Conservation (phyloP, 768 basidiomycete species). For the Rhodotorula babjevae region DNA sequence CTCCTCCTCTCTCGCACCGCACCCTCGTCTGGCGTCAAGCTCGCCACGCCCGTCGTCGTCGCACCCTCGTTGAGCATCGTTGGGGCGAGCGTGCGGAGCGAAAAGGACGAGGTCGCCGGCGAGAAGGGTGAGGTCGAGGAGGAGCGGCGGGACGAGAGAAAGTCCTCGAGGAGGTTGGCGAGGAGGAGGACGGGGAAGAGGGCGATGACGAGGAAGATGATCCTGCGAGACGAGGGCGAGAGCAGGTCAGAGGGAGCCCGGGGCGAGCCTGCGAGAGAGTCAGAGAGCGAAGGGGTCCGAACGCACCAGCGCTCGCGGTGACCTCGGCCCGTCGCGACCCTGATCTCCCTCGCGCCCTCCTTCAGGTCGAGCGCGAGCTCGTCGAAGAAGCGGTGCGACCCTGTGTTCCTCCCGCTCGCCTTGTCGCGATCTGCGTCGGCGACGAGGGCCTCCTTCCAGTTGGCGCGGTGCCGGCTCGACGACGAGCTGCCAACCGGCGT, state of each 20-base stretch:
- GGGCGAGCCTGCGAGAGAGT: too few species aligned
- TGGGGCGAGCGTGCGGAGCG: conserved; percentile 1
- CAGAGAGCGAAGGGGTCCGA: neutral
- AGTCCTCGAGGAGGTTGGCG: conserved; percentile 2
- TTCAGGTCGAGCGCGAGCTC: neutral
- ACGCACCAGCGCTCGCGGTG: conserved; percentile 20
- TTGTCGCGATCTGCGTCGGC: neutral
- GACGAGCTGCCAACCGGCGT: neutral
- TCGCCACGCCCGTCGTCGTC: neutral
- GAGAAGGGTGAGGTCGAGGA: neutral
- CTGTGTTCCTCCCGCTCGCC: too few species aligned
- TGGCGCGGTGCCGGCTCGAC: neutral
- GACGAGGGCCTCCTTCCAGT: conserved; percentile 16
- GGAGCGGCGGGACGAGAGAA: neutral
- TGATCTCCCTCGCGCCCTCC: neutral
- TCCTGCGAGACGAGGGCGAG: neutral
- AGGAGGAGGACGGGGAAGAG: conserved; percentile 18
- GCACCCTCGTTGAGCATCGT: neutral
- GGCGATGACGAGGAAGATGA: conserved; percentile 11
- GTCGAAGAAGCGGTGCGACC: conserved; percentile 1
- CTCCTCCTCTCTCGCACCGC: conserved; percentile 1
- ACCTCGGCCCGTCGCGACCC: neutral
- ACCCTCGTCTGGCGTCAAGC: neutral
- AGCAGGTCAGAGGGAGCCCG: too few species aligned
- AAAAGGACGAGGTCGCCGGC: neutral